Evolutionary conservation across 768 basidiomycete genomes (phyloP), one percentile per base, ranked within the genome.

Genomic region (Tephrocybe rancida): DNA sequence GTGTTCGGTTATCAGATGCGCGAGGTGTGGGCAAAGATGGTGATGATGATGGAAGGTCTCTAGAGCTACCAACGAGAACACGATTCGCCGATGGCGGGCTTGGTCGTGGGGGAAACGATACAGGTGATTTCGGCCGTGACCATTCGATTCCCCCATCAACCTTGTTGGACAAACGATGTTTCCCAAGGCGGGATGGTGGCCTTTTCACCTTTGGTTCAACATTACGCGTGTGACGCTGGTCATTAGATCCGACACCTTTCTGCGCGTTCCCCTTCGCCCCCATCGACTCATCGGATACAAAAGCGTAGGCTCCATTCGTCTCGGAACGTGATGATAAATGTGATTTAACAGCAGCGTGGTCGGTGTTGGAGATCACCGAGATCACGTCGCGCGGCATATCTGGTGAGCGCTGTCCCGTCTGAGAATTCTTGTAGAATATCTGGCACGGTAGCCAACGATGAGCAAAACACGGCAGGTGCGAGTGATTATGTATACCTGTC

Each of bases 361-460:
- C 87, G 34, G 75, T 78, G 52, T 87, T 85, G 2, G 84, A 81
- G 32, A 74, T 68, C 44, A 87, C 86, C 42, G 81, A 79, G 44
- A 88, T 86, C 10, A 78, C 73, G 64, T 90, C 90, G 43, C 76
- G 74, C 22, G 94, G 94, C n/a, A 95, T 71, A 61, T 97, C 92
- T 61, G 87, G 82, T 19, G 93, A 86, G 32, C 83, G 84, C 66
- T 91, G 82, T 24, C 90, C 90, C 9, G 90, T 92, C 58, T 88
- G 82, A 1, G 91, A 92, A 64, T 98, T 98, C 58, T 92, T 81
- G 72, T 97, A 98, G 76, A 86, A 96, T 66, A 98, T 93, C 94
- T 97, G 44, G 18, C 42, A 35, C 43, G 18, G 7, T 16, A 32
- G n/a, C 30, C 19, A 38, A n/a, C 7, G 13, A 44, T 27, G 29